These are phyloP conservation scores for Megacollybia platyphylla DNA, from an alignment of 1,284 basidiomycete species.

Conservation along the genomic window DNA sequence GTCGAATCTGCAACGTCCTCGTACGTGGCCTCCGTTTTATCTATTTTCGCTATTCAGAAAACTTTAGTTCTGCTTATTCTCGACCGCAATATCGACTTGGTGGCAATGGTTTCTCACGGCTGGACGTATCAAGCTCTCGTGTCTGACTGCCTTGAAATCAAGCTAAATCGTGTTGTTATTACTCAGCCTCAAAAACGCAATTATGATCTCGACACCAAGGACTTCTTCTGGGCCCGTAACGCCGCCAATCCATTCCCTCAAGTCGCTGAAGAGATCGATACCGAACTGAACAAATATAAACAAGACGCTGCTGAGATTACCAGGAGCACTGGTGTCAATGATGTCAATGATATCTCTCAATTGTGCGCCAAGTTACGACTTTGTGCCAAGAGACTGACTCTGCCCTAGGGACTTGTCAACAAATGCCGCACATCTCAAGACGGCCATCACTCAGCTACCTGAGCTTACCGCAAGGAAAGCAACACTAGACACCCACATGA, in stretches of 20 bases:
- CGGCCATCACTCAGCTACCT: slow-evolving; percentile 96
- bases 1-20: slow-evolving; percentile 71
- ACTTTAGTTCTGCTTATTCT: slow-evolving; percentile 77
- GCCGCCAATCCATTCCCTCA: slow-evolving; percentile 95
- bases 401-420: slow-evolving; percentile 73
- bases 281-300: slow-evolving; percentile 91
- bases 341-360: slow-evolving; percentile 90
- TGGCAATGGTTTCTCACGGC: slow-evolving; percentile 91
- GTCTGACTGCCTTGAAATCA: slow-evolving; percentile 95
- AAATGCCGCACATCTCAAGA: slow-evolving; percentile 92
- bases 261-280: slow-evolving; percentile 95
- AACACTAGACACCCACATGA: slow-evolving; percentile 97
- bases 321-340: slow-evolving; percentile 89
- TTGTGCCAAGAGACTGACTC: slow-evolving; percentile 2
- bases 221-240: slow-evolving; percentile 99
- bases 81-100: slow-evolving; percentile 91
- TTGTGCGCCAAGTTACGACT: slow-evolving; percentile 41
- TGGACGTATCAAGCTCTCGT: slow-evolving; percentile 99
- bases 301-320: slow-evolving; percentile 96
- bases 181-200: slow-evolving; percentile 66
- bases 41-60: slow-evolving; percentile 5
- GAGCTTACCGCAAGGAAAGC: slow-evolving; percentile 95
- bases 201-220: slow-evolving; percentile 95
- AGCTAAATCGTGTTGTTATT: slow-evolving; percentile 90
- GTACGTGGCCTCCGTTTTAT: slow-evolving; percentile 30